These are phyloP conservation scores for Adansonia rubrostipa DNA, from an alignment of 441 rosid genomes.

Conservation along the genomic window DNA sequence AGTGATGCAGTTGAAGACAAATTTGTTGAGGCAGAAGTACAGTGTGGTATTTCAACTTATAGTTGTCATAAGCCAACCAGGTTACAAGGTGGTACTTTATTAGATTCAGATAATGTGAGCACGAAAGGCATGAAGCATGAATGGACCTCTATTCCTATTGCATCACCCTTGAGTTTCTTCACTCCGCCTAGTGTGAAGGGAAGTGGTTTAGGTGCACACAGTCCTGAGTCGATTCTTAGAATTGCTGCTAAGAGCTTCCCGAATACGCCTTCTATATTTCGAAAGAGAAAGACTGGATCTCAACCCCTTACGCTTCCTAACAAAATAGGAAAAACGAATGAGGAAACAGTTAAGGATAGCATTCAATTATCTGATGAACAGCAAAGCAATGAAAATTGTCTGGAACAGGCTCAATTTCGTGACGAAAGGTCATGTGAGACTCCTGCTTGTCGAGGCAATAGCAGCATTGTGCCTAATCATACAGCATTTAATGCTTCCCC, in stretches of 20 bases:
- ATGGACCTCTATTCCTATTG: constrained; percentile 49
- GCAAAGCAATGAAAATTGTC: constrained; percentile 39
- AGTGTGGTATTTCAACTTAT: constrained; percentile 46
- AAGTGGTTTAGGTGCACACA: constrained; percentile 44
- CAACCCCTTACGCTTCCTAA: constrained; percentile 36
- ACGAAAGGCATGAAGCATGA: constrained; percentile 37
- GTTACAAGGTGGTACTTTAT: constrained; percentile 37
- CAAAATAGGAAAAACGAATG: constrained; percentile 34
- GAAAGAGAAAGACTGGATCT: constrained; percentile 61
- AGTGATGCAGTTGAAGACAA: constrained; percentile 35
- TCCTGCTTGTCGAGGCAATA: constrained; percentile 44
- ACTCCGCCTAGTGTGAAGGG: constrained; percentile 77
- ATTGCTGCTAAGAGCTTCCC: constrained; percentile 81
- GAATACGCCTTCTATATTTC: constrained; percentile 86
- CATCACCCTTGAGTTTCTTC: constrained; percentile 73
- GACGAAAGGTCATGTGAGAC: constrained; percentile 41
- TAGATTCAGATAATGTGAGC: constrained; percentile 44
- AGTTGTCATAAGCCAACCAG: constrained; percentile 60
- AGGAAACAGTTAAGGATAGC: constrained; percentile 33
- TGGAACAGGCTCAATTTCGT: constrained; percentile 39
- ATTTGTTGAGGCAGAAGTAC: constrained; percentile 38
- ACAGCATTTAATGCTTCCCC: constrained; percentile 78
- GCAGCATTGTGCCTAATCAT: constrained; percentile 35
- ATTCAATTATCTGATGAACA: constrained; percentile 28
- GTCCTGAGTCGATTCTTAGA: constrained; percentile 79